Evolutionary conservation across 176 grass and related monocot species (phyloP).

Genomic region (Oryza meridionalis): DNA sequence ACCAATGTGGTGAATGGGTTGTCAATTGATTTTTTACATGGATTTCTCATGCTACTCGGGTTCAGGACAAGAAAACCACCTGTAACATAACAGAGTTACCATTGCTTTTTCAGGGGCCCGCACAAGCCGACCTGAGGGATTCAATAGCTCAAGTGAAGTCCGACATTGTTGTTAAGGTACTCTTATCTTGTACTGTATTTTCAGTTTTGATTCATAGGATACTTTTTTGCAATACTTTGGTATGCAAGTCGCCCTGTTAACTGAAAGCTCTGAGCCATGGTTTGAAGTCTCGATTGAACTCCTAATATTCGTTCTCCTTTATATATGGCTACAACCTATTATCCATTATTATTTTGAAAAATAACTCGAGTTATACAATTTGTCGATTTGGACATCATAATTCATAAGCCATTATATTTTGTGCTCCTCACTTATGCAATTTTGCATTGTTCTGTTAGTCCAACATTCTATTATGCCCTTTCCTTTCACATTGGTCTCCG

Average conservation of each 20-base stretch:
- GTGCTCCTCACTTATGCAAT: not conserved
- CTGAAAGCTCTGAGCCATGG: not conserved
- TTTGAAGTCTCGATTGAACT: not conserved
- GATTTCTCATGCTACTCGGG: not conserved
- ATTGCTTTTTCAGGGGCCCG: slow-evolving; percentile 64
- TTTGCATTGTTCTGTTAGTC: not conserved
- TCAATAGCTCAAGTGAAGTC: slow-evolving; percentile 76
- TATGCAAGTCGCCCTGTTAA: not conserved
- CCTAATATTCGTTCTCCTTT: not conserved
- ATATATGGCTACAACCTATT: not conserved
- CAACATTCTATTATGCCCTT: not conserved
- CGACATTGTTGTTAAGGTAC: slow-evolving; percentile 91
- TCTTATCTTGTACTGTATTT: not conserved
- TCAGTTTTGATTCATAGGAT: not conserved
- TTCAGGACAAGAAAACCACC: not conserved
- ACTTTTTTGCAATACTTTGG: not conserved
- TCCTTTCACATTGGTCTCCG: slow-evolving; percentile 80
- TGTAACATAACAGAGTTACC: not conserved
- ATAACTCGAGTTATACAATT: not conserved
- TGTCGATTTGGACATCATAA: slow-evolving; percentile 14
- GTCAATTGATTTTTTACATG: too few relatives aligned
- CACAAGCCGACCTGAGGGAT: slow-evolving; percentile 91
- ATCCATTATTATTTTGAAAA: not conserved
- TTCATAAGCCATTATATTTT: not conserved
- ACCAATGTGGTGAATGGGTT: too few relatives aligned